These are phyloP conservation scores for Rhexocercosporidium sp. DNA, from an alignment of 2,329 filamentous ascomycete species.

Conservation along the genomic window DNA sequence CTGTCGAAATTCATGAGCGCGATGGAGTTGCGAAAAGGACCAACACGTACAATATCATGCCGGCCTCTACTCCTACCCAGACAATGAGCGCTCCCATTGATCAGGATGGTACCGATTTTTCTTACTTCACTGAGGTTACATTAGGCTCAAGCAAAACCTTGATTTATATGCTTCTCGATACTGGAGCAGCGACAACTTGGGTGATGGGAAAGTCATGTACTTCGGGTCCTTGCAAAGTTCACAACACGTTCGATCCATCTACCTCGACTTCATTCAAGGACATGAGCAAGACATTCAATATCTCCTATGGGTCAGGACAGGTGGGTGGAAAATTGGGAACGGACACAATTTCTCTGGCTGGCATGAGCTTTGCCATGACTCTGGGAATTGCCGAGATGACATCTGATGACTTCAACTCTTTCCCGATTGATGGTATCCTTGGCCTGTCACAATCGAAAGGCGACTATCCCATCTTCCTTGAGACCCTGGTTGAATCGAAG, in stretches of 20 bases:
- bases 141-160: constrained; percentile 60
- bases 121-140: constrained; percentile 64
- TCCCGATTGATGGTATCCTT: constrained; percentile 87
- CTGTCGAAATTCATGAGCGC: constrained; percentile 9
- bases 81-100: constrained; percentile 59
- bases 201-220: constrained; percentile 76
- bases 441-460: constrained; percentile 71
- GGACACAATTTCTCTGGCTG: constrained; percentile 72
- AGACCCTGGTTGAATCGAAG: constrained; percentile 61
- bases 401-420: constrained; percentile 75
- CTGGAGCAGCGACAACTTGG: constrained; percentile 78
- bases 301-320: constrained; percentile 78
- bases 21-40: constrained; percentile 30
- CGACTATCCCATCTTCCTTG: constrained; percentile 67
- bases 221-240: constrained; percentile 68
- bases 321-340: constrained; percentile 70
- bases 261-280: constrained; percentile 69
- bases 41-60: constrained; percentile 33
- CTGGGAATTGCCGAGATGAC: constrained; percentile 77
- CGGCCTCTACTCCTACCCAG: constrained; percentile 46
- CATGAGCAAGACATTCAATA: constrained; percentile 60
- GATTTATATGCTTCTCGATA: constrained; percentile 68
- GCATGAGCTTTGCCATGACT: constrained; percentile 64
- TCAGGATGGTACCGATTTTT: constrained; percentile 70
- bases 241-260: constrained; percentile 70